Evolutionary conservation across 106 monocot genomes (phyloP), one percentile per base, ranked within the genome.

Genomic region (Triglochin maritima): DNA sequence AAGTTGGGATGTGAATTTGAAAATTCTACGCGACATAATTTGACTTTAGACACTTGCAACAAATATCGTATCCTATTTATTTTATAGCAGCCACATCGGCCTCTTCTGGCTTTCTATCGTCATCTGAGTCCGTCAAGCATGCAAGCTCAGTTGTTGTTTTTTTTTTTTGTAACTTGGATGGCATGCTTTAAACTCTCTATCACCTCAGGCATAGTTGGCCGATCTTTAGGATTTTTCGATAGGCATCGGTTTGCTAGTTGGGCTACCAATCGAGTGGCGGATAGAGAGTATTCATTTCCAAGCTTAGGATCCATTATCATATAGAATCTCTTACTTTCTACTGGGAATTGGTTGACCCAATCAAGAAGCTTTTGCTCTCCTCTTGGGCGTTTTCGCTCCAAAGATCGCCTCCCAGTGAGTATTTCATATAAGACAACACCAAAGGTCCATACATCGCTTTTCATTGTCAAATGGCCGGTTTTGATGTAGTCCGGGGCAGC

Each of bases 401-500:
- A 62, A 1, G 82, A 75, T 15, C 70, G 59, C 50, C 82, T 65
- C 3, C 89, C 89, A 0, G 89, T 85, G 3, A 89, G 72, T 8
- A 89, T 77, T 75, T 89, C 89, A 44, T 78, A 85, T 4, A 85
- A 67, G 42, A 89, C 85, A 2, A 89, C 89, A 2, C 89, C 89
- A 68, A 89, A 89, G 47, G 80, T 85, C 84, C 84, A 89, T 7
- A 89, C 85, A 41, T 89, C 89, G 52, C 85, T 89, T 44, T 85
- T 89, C 10, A 63, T 63, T 3, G 89, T 89, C 7, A 89, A 80
- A 57, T 83, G 85, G 46, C 89, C 89, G 2, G 85, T 89, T 48
- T 85, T 83, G 5, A 89, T 59, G 50, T 89, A 89, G 17, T 89
- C 89, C 2, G 89, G 89, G 9, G 85, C 89, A 11, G 89, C 85